Evolutionary conservation across 805 yeast species (phyloP), one percentile per base, ranked within the genome.

Genomic region (Lipomyces spencermartinsiae): DNA sequence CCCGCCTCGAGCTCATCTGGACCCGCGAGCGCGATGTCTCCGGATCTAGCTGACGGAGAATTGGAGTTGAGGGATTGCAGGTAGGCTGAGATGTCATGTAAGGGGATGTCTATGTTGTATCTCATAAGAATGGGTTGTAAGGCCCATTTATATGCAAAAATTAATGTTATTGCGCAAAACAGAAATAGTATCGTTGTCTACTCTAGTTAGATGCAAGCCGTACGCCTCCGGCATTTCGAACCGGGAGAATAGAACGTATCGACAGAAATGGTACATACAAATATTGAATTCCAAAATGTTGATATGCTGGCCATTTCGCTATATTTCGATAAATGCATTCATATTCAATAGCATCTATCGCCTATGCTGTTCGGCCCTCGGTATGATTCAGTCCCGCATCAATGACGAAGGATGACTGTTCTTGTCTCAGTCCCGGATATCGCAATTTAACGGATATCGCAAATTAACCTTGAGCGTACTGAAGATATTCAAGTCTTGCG

Each of bases 81-180:
- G 55, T 58, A 65, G 5, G 56, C 64, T 16, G 67, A 35, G 16
- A 68, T 65, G 53, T 68, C 71, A 29, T 53, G 71, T 8, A 68
- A 33, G 33, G 66, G 71, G 57, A 68, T 68, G 51, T 67, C 55
- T 35, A 67, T 59, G 57, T 63, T 67, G 66, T 67, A 69, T 31
- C 55, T 57, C 37, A 46, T 64, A n/a, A 69, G 59, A 4, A 69
- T 61, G n/a, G 72, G 72, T 35, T 57, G 64, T 22, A 69, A 49
- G 16, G 72, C 72, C 72, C 72, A 69, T 46, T 58, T 63, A 59
- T 69, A 69, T 62, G 58, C 63, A 22, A 60, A 54, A n/a, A 65
- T 34, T 19, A 68, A 56, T 5, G 61, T 56, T 9, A 58, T 25
- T 22, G 37, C 58, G 62, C 69, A 64, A 2, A 39, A 51, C 25